Conservation (phyloP, 2,329 filamentous ascomycete genomes). For the Ilyonectria sp. region DNA sequence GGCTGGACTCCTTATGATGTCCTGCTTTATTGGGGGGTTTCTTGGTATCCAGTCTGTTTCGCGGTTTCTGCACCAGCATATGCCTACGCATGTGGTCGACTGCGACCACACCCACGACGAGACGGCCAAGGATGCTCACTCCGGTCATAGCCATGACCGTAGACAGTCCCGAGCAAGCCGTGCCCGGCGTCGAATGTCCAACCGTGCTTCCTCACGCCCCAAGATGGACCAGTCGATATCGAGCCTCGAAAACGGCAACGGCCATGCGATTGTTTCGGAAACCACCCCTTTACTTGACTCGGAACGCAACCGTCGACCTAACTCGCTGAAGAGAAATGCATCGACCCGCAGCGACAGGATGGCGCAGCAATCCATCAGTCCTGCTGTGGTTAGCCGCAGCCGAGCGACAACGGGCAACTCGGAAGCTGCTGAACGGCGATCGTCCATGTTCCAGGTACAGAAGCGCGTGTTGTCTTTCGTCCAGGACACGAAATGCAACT, state of each 20-base stretch:
- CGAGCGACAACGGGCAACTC: constrained; percentile 49
- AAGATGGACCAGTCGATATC: constrained; percentile 37
- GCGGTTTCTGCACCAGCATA: constrained; percentile 78
- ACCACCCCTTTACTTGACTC: constrained; percentile 64
- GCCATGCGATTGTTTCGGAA: constrained; percentile 54
- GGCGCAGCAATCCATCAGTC: constrained; percentile 45
- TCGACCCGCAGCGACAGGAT: constrained; percentile 51
- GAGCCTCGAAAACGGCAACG: constrained; percentile 40
- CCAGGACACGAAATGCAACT: constrained; percentile 75
- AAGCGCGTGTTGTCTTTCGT: constrained; percentile 75
- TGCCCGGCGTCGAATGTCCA: constrained; percentile 50
- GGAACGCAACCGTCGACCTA: constrained; percentile 46
- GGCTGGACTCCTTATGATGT: constrained; percentile 79
- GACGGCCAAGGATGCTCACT: constrained; percentile 51
- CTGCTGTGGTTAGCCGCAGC: constrained; percentile 41
- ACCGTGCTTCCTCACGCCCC: constrained; percentile 44
- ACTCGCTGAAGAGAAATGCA: constrained; percentile 47
- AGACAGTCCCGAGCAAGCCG: constrained; percentile 51
- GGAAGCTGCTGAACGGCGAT: constrained; percentile 58
- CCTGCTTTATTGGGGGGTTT: constrained; percentile 79
- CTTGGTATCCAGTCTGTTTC: constrained; percentile 83
- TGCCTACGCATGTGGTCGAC: constrained; percentile 85
- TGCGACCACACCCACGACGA: constrained; percentile 83
- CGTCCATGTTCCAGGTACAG: constrained; percentile 69
- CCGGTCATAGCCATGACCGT: constrained; percentile 42